These are phyloP conservation scores for Pichia sp. DNA, from an alignment of 1,139 yeast genomes.

Conservation along the genomic window DNA sequence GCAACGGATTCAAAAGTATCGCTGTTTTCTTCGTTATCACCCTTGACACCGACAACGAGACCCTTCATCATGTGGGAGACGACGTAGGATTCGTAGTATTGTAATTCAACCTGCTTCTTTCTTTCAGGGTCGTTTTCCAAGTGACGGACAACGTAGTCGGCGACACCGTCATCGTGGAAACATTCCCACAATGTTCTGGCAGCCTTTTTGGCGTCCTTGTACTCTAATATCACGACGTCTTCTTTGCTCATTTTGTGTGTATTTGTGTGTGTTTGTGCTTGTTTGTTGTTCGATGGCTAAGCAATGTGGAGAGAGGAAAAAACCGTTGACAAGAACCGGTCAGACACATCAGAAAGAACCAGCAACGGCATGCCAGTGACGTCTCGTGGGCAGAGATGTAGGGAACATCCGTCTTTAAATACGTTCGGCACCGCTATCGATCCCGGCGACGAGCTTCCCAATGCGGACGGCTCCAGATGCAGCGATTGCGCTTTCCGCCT, in stretches of 20 bases:
- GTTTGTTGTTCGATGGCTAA: too few relatives aligned
- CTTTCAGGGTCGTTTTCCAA: constrained; percentile 38
- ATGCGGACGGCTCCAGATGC: neutral
- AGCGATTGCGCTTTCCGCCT: too few relatives aligned
- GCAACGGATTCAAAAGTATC: constrained; percentile 61
- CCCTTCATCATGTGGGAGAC: constrained; percentile 59
- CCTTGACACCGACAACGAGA: constrained; percentile 45
- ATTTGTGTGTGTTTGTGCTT: neutral
- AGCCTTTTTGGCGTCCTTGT: constrained; percentile 51
- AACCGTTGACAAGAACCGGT: too few relatives aligned
- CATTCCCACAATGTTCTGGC: constrained; percentile 52
- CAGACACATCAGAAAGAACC: too few relatives aligned
- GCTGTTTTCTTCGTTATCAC: constrained; percentile 30
- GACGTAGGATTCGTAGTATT: constrained; percentile 55
- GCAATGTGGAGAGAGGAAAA: neutral
- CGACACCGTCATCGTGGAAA: constrained; percentile 52
- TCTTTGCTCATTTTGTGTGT: constrained; percentile 15
- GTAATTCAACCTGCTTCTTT: constrained; percentile 42
- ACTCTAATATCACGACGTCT: constrained; percentile 34
- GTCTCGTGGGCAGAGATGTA: too few relatives aligned
- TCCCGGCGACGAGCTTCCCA: too few relatives aligned
- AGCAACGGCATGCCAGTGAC: too few relatives aligned
- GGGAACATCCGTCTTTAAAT: too few relatives aligned
- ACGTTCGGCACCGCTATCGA: too few relatives aligned
- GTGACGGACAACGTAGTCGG: constrained; percentile 46